phyloP scores from a whole-genome alignment of 1,284 basidiomycete species.

The Sanghuangporus weigelae region DNA sequence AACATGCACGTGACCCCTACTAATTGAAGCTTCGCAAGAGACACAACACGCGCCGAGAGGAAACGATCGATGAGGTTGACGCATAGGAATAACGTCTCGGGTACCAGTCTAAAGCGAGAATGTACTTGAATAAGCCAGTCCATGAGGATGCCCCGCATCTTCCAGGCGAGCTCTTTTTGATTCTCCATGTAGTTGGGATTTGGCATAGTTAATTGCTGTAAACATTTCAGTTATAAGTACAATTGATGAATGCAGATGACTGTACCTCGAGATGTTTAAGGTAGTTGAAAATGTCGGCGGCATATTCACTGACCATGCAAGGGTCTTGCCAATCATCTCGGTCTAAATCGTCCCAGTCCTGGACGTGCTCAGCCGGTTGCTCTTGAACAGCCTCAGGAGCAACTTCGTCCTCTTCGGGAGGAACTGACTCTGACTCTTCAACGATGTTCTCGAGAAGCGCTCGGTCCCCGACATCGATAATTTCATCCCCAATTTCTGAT shows the following conservation, averaged over 20 bases:
- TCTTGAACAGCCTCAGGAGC: conserved; percentile 32
- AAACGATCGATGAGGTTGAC: conserved; percentile 97
- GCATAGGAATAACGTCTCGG: conserved; percentile 94
- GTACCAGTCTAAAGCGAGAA: conserved; percentile 87
- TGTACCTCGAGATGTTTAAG: conserved; percentile 71
- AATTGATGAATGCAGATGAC: conserved; percentile 14
- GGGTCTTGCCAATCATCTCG: conserved; percentile 93
- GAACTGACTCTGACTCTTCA: conserved; percentile 29
- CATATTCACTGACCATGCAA: conserved; percentile 96
- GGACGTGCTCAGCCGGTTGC: conserved; percentile 41
- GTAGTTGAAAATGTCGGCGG: conserved; percentile 91
- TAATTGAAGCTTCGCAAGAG: conserved; percentile 90
- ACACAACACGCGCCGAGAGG: conserved; percentile 85
- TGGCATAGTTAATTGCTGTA: conserved; percentile 75
- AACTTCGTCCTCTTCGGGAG: conserved; percentile 26
- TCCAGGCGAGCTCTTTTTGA: conserved; percentile 90
- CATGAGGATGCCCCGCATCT: conserved; percentile 90
- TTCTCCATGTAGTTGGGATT: conserved; percentile 88
- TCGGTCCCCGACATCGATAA: conserved; percentile 49
- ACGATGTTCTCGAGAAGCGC: conserved; percentile 28
- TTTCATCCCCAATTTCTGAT: conserved; percentile 57
- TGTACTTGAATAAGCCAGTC: conserved; percentile 99
- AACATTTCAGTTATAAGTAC: not conserved
- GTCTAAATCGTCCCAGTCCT: conserved; percentile 86
- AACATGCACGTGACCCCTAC: conserved; percentile 95